Percentiles rank a stretch among this genome's conserved stretches.
Evolutionary conservation across 352 stramenopile genomes (phyloP).

Genomic region (Globisporangium camurandrum): DNA sequence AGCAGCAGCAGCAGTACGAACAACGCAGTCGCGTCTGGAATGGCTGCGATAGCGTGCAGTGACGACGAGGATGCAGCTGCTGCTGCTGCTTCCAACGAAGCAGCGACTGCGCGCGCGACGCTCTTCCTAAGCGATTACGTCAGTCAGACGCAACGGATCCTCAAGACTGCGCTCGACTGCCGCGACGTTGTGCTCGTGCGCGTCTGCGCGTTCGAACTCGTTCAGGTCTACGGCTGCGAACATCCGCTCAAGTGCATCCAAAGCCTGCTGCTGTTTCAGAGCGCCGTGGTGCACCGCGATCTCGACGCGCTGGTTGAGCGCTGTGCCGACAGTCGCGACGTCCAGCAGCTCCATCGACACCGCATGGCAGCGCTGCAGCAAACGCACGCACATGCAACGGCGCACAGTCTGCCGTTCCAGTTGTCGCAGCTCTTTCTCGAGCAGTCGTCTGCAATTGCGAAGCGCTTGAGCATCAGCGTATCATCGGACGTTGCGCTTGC

Average conservation of each 20-base stretch:
- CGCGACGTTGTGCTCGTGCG: conserved; percentile 24
- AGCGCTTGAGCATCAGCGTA: conserved; percentile 38
- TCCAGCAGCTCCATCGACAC: conserved; percentile 39
- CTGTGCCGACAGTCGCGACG: conserved; percentile 29
- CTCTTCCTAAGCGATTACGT: conserved; percentile 18
- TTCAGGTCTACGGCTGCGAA: conserved; percentile 44
- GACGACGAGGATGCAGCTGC: conserved; percentile 13
- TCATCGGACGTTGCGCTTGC: conserved; percentile 35
- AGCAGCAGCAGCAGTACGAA: neutral
- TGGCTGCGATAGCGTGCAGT: neutral
- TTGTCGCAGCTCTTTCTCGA: conserved; percentile 60
- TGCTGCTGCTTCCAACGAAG: conserved; percentile 1
- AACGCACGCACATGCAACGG: conserved; percentile 29
- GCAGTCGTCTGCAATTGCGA: conserved; percentile 56
- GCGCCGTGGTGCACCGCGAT: conserved; percentile 24
- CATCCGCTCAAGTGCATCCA: conserved; percentile 39
- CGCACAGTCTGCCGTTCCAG: conserved; percentile 52
- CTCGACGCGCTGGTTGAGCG: conserved; percentile 26
- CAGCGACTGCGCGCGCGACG: conserved; percentile 18
- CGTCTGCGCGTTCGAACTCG: conserved; percentile 44
- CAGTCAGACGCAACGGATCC: conserved; percentile 19
- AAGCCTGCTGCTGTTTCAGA: conserved; percentile 63
- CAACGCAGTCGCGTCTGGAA: neutral
- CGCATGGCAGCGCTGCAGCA: conserved; percentile 28
- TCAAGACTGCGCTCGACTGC: conserved; percentile 44